These are phyloP conservation scores for Stachybotrys elegans DNA, from an alignment of 2,329 filamentous ascomycete species.

Conservation along the genomic window DNA sequence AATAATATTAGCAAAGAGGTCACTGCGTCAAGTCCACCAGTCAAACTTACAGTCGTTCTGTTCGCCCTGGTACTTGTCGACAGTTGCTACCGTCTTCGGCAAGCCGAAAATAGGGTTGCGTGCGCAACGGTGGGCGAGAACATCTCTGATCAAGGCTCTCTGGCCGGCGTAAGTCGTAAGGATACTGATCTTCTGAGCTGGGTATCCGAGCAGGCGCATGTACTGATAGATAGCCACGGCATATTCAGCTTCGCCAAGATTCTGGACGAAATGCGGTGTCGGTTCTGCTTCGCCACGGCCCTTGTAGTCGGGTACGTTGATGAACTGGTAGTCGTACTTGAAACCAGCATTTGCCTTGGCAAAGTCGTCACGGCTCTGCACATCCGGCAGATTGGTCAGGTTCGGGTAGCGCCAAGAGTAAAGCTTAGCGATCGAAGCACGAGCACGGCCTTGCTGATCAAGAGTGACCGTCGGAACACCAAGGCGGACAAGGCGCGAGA, in stretches of 20 bases:
- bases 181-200: conserved; percentile 77
- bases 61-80: conserved; percentile 98
- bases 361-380: conserved; percentile 67
- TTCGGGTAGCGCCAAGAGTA: conserved; percentile 91
- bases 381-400: conserved; percentile 72
- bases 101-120: conserved; percentile 81
- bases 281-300: conserved; percentile 84
- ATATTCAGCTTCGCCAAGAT: conserved; percentile 94
- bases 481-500: conserved; percentile 82
- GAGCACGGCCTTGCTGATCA: conserved; percentile 88
- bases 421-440: conserved; percentile 79
- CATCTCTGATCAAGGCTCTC: conserved; percentile 79
- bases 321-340: conserved; percentile 92
- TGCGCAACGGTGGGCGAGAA: conserved; percentile 76
- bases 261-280: conserved; percentile 91
- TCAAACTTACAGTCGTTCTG: conserved; percentile 87
- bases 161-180: conserved; percentile 93
- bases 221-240: conserved; percentile 94
- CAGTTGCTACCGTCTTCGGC: conserved; percentile 85
- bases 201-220: conserved; percentile 93
- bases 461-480: conserved; percentile 88
- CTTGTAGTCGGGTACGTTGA: conserved; percentile 92
- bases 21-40: background rate
- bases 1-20: conserved; percentile 13
- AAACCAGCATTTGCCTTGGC: conserved; percentile 83